A percentile compares a stretch with the other conserved stretches of the same genome.
phyloP scores from a whole-genome alignment of 2,329 filamentous ascomycete species.

The Phaeosphaeriaceae sp. region DNA sequence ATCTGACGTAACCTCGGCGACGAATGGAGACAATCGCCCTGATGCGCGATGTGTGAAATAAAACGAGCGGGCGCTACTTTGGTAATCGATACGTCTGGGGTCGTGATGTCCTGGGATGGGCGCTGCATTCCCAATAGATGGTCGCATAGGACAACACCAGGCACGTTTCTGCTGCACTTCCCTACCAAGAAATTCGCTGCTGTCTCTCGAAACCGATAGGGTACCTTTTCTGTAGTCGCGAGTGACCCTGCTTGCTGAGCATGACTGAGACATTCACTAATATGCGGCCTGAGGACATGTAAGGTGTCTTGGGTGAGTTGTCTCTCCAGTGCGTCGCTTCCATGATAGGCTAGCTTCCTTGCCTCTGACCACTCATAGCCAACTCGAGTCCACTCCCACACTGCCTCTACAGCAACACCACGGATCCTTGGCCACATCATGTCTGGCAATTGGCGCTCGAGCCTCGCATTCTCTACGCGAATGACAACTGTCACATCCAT shows the following conservation, averaged over 20 bases:
- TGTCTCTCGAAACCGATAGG: background rate
- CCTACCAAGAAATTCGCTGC: no score
- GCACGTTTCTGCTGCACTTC: no score
- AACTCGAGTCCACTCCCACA: background rate
- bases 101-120: background rate
- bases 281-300: background rate
- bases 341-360: background rate
- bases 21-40: background rate
- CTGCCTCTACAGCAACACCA: background rate
- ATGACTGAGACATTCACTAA: background rate
- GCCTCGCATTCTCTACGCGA: constrained; percentile 55
- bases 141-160: background rate
- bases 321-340: background rate
- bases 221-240: background rate
- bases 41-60: background rate
- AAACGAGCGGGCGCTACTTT: background rate
- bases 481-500: constrained; percentile 55
- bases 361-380: background rate
- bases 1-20: constrained; percentile 28
- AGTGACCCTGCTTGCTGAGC: background rate
- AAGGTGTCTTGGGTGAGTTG: background rate
- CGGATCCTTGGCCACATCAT: constrained; percentile 14
- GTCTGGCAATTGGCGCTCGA: constrained; percentile 49
- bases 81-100: background rate
- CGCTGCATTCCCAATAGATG: background rate